Conservation (phyloP, 169 alveolate genomes). For the Babesia sp. region DNA sequence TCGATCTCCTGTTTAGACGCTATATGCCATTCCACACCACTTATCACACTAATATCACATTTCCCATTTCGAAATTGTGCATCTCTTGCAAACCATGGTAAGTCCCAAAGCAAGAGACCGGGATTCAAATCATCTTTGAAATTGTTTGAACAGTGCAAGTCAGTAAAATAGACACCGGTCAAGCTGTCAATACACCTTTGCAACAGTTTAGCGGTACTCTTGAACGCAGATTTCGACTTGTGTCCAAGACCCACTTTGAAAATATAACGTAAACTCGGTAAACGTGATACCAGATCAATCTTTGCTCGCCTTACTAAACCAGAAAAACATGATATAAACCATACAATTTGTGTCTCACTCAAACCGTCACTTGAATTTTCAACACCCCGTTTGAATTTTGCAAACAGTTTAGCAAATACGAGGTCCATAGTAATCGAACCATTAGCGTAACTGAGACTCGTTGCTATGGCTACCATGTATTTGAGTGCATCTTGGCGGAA, state of each 20-base stretch:
- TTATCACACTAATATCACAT: constrained; percentile 13
- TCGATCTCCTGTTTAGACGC: constrained; percentile 9
- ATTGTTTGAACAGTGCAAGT: not conserved
- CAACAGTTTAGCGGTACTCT: constrained; percentile 35
- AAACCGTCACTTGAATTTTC: not conserved
- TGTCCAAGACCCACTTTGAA: constrained; percentile 33
- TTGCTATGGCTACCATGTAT: constrained; percentile 31
- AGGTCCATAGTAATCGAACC: constrained; percentile 21
- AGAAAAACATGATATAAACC: constrained; percentile 36
- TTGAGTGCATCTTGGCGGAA: constrained; percentile 44
- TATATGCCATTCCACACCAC: constrained; percentile 28
- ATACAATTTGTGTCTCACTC: constrained; percentile 30
- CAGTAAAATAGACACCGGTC: constrained; percentile 29
- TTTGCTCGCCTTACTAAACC: constrained; percentile 39
- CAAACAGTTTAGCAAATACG: constrained; percentile 15
- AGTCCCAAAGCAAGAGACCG: constrained; percentile 32
- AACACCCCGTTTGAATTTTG: constrained; percentile 7
- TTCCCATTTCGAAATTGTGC: constrained; percentile 17
- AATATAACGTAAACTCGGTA: constrained; percentile 1
- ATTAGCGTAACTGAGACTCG: constrained; percentile 41
- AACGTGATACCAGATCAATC: constrained; percentile 11
- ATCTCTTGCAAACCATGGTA: constrained; percentile 44
- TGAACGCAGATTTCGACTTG: constrained; percentile 42
- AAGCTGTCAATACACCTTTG: constrained; percentile 33
- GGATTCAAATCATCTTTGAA: constrained; percentile 14